Evolutionary conservation across 2,329 filamentous ascomycete species (phyloP).

Genomic region (Myriosclerotinia duriaeana): DNA sequence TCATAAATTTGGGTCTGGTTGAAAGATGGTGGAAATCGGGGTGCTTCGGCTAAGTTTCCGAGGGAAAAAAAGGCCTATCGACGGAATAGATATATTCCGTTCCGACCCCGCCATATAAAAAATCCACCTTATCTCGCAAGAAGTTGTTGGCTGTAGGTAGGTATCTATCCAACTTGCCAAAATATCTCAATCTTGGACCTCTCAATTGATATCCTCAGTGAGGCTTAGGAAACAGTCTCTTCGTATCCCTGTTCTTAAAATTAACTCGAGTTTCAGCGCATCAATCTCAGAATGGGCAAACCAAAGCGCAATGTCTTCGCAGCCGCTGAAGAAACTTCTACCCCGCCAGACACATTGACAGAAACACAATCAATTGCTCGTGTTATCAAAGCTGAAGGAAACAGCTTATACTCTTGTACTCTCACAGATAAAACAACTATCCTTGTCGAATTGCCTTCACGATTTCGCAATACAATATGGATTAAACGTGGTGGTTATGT

Average conservation of each 20-base stretch:
- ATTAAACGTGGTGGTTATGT: constrained; percentile 88
- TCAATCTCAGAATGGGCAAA: constrained; percentile 57
- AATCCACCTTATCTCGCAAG: background rate
- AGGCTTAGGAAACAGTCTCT: background rate
- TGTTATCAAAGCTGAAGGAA: constrained; percentile 79
- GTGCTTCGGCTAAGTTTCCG: constrained; percentile 10
- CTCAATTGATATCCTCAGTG: background rate
- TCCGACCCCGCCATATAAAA: background rate
- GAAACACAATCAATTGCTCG: constrained; percentile 69
- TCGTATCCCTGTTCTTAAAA: background rate
- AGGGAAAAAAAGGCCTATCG: background rate
- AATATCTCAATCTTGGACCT: background rate
- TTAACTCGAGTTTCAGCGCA: background rate
- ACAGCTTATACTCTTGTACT: constrained; percentile 81
- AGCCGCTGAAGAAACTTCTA: constrained; percentile 69
- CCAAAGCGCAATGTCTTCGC: constrained; percentile 76
- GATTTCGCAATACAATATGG: constrained; percentile 91
- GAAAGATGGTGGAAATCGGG: background rate
- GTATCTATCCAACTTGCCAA: background rate
- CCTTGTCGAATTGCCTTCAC: constrained; percentile 77
- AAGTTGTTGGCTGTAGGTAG: background rate
- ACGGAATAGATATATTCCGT: constrained; percentile 3
- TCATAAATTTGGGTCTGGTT: background rate
- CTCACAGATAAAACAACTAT: constrained; percentile 65
- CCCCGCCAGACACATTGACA: constrained; percentile 58